phyloP scores from a whole-genome alignment of 148 eudicot species.

The Nyssa sinensis region DNA sequence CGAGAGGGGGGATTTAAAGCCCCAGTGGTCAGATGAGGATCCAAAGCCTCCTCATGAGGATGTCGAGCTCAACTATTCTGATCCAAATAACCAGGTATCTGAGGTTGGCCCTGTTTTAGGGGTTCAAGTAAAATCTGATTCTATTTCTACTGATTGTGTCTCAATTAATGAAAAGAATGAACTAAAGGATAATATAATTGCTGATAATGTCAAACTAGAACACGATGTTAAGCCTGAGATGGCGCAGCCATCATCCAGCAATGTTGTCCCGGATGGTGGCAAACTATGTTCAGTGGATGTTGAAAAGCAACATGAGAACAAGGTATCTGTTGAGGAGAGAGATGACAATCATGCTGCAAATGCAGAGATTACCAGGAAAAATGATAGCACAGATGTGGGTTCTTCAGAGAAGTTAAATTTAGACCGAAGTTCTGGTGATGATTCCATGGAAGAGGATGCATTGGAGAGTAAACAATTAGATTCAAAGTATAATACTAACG shows the following conservation, averaged over 20 bases:
- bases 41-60: constrained; percentile 44
- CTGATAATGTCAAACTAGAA: constrained; percentile 95
- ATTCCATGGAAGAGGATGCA: constrained; percentile 76
- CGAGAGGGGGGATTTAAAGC: constrained; percentile 6
- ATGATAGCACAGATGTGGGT: constrained; percentile 58
- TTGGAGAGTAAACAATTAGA: constrained; percentile 71
- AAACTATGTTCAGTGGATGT: constrained; percentile 70
- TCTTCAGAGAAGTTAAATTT: constrained; percentile 70
- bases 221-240: constrained; percentile 86
- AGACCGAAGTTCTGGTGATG: constrained; percentile 86
- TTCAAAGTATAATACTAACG: constrained; percentile 42
- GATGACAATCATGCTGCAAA: constrained; percentile 39
- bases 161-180: constrained; percentile 79
- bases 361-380: constrained; percentile 60
- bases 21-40: constrained; percentile 31
- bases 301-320: constrained; percentile 62
- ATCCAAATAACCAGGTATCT: constrained; percentile 82
- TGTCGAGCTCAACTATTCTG: constrained; percentile 48
- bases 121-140: constrained; percentile 83
- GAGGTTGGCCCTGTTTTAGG: constrained; percentile 89
- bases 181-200: constrained; percentile 81
- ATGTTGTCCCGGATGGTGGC: constrained; percentile 54
- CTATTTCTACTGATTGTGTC: constrained; percentile 82
- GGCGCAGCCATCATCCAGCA: constrained; percentile 73
- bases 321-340: constrained; percentile 52